These are phyloP conservation scores for Chaetomium cochliodes DNA, from an alignment of 495 filamentous ascomycete species.

Conservation along the genomic window DNA sequence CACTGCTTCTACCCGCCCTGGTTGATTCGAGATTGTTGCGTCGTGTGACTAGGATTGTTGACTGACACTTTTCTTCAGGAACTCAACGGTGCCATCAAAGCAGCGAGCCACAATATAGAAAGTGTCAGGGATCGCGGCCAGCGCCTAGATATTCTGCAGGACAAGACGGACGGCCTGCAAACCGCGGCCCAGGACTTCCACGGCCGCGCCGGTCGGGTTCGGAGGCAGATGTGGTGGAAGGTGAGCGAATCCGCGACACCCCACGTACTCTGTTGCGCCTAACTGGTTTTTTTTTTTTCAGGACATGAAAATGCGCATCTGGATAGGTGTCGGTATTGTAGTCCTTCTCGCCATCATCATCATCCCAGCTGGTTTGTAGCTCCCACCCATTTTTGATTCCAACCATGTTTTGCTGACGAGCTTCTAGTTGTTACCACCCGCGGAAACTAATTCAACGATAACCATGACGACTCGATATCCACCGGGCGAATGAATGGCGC, in stretches of 20 bases:
- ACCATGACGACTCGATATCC: constrained; percentile 32
- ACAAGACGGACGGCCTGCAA: constrained; percentile 94
- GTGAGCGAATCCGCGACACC: constrained; percentile 20
- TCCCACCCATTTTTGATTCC: too few species aligned
- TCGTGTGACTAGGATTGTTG: constrained; percentile 3
- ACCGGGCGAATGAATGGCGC: constrained; percentile 28
- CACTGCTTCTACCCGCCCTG: not conserved
- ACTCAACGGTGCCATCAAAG: constrained; percentile 91
- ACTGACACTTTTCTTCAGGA: constrained; percentile 56
- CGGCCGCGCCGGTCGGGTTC: constrained; percentile 88
- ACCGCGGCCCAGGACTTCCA: constrained; percentile 90
- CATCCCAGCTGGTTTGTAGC: constrained; percentile 71
- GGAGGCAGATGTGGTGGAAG: constrained; percentile 82
- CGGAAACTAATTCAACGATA: constrained; percentile 22
- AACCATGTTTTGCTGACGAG: constrained; percentile 7
- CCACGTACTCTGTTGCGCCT: not conserved
- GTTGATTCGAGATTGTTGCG: not conserved
- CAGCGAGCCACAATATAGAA: constrained; percentile 94
- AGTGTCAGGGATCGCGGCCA: constrained; percentile 90
- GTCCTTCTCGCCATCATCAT: constrained; percentile 89
- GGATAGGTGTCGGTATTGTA: constrained; percentile 83
- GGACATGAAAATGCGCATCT: constrained; percentile 99
- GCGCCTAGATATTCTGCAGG: constrained; percentile 82
- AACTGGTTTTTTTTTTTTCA: constrained; percentile 11
- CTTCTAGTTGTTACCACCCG: constrained; percentile 35